Conservation (phyloP, 1,284 basidiomycete species). For the Cutaneotrichosporon cutaneum region DNA sequence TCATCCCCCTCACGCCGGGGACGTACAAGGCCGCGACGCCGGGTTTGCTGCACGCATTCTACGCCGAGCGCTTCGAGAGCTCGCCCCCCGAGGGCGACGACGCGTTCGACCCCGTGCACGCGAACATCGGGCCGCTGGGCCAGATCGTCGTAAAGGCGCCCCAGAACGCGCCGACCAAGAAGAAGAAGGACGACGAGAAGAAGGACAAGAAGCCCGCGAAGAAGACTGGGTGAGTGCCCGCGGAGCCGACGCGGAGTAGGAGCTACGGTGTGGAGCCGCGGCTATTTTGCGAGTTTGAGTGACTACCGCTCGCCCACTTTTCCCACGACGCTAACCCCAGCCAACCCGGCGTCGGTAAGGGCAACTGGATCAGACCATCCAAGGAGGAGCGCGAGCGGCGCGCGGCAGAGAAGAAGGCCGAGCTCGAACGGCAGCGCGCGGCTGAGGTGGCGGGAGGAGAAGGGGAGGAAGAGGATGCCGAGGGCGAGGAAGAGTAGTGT, state of each 20-base stretch:
- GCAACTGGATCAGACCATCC: slow-evolving; percentile 51
- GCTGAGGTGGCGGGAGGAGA: slow-evolving; percentile 20
- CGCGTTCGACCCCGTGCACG: slow-evolving; percentile 40
- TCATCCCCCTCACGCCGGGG: slow-evolving; percentile 65
- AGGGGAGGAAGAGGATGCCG: slow-evolving; percentile 34
- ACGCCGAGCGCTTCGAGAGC: slow-evolving; percentile 60
- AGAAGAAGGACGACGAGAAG: slow-evolving; percentile 15
- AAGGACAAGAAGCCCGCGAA: slow-evolving; percentile 40
- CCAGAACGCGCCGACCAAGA: slow-evolving; percentile 18
- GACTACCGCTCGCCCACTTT: background rate
- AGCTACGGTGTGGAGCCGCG: background rate
- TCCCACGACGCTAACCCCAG: slow-evolving; percentile 16
- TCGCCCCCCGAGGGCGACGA: slow-evolving; percentile 41
- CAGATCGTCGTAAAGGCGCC: slow-evolving; percentile 43
- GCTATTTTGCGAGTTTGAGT: too few relatives aligned
- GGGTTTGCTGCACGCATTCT: slow-evolving; percentile 77
- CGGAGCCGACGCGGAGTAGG: background rate
- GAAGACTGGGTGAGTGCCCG: slow-evolving; percentile 34
- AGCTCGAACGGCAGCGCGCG: slow-evolving; percentile 21
- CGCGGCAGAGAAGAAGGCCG: slow-evolving; percentile 39
- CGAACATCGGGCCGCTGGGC: slow-evolving; percentile 47
- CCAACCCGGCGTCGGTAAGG: slow-evolving; percentile 48
- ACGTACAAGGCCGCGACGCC: slow-evolving; percentile 71
- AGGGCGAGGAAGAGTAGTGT: slow-evolving; percentile 33
- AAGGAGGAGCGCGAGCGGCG: slow-evolving; percentile 43